Conservation (phyloP, 1,139 yeast species). For the Pichia cactophila region DNA sequence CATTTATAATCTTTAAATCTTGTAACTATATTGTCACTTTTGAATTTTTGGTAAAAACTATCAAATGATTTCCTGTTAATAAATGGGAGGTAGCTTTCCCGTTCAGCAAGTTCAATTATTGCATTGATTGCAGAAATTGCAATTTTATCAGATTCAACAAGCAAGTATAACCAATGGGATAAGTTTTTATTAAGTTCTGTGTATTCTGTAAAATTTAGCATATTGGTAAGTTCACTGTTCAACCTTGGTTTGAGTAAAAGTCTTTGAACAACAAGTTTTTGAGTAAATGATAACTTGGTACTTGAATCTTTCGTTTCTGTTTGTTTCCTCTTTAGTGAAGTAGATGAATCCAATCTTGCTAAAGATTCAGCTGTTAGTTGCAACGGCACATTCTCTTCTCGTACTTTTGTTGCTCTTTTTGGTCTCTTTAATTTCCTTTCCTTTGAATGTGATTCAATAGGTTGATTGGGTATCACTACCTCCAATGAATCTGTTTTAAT, state of each 20-base stretch:
- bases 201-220: conserved; percentile 16
- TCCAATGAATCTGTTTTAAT: background rate
- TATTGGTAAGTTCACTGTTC: conserved; percentile 12
- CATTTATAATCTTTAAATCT: conserved; percentile 9
- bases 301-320: background rate
- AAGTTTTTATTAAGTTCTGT: conserved; percentile 24
- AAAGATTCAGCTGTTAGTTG: conserved; percentile 21
- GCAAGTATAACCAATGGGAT: conserved; percentile 22
- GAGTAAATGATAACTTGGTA: conserved; percentile 14
- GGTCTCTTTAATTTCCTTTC: conserved; percentile 7
- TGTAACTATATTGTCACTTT: conserved; percentile 5
- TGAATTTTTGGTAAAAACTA: background rate
- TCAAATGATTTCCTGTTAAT: conserved; percentile 12
- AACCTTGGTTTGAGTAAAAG: conserved; percentile 23
- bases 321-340: background rate
- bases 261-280: conserved; percentile 26
- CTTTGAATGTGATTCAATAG: background rate
- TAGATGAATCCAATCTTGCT: conserved; percentile 12
- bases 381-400: background rate
- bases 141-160: conserved; percentile 8
- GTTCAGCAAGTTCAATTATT: conserved; percentile 15
- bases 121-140: conserved; percentile 10
- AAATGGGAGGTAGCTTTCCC: conserved; percentile 11
- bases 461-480: background rate
- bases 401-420: conserved; percentile 2